A percentile compares a stretch with the other conserved stretches of the same genome.
Conservation (phyloP, 2,329 filamentous ascomycete genomes). For the Diaporthe sp. region DNA sequence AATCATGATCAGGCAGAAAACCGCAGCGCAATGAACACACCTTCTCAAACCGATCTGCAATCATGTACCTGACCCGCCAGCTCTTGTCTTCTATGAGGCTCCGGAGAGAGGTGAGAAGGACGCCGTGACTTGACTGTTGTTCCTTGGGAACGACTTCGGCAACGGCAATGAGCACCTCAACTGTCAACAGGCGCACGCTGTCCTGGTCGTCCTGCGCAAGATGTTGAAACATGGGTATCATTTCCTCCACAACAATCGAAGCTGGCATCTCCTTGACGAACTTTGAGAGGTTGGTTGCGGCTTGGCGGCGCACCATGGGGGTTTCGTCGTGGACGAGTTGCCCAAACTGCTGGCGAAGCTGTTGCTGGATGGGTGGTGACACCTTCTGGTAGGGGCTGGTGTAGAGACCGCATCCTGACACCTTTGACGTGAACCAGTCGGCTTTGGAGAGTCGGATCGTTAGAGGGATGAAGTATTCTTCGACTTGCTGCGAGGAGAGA, state of each 20-base stretch:
- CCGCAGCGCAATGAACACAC: conserved; percentile 53
- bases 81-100: conserved; percentile 99
- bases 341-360: conserved; percentile 90
- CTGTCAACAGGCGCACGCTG: conserved; percentile 93
- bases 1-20: background rate
- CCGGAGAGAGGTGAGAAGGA: conserved; percentile 88
- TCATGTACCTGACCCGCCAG: conserved; percentile 99
- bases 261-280: conserved; percentile 98
- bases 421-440: conserved; percentile 99
- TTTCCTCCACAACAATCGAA: conserved; percentile 93
- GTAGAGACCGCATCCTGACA: conserved; percentile 96
- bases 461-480: conserved; percentile 97
- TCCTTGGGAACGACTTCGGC: conserved; percentile 98
- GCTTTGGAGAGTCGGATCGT: conserved; percentile 96
- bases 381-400: conserved; percentile 94
- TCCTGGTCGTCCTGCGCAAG: conserved; percentile 97
- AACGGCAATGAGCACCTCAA: conserved; percentile 95
- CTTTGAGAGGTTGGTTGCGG: conserved; percentile 94
- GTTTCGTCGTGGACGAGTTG: conserved; percentile 97
- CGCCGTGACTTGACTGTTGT: conserved; percentile 95
- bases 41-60: conserved; percentile 98
- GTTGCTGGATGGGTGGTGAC: conserved; percentile 86
- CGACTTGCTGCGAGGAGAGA: conserved; percentile 90
- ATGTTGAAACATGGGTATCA: conserved; percentile 99
- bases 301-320: conserved; percentile 97